Base-by-base conservation (phyloP, 768 basidiomycete genomes). In the Russula abietina region DNA sequence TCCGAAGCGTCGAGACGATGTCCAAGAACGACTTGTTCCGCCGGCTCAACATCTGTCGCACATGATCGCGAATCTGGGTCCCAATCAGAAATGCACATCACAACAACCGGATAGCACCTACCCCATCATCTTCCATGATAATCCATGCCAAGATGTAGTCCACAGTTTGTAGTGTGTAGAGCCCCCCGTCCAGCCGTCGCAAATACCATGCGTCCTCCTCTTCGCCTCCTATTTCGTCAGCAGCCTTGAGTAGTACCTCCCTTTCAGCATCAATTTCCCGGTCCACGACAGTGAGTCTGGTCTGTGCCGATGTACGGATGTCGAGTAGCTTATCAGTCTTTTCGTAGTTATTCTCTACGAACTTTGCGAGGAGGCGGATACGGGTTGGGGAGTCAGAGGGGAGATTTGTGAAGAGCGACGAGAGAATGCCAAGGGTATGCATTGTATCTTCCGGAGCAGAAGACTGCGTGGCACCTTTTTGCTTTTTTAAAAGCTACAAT, bases 91-190 rank as follows among this genome's bases (percentile, higher is more conserved):
- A 22, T 39, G 9, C 17, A 61, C 32, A 22, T 49, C 48, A 11
- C 28, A 32, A 41, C 38, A 61, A 19, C 36, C 24, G 48, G 43
- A 64, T 16, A 63, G 0, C 4, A 74, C 90, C 60, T 76, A 97
- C 97, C 41, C 96, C 97, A 69, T 98, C 96, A 69, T 98, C 96
- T 75, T 99, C 97, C 94, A 98, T 95, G 59, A 85, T 82, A 30
- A 98, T 75, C 97, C 97, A 99, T 6, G 90, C 93, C 43, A 98
- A 75, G 63, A 98, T 89, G 69, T 95, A 98, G 73, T 98, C 96
- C 45, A 93, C 83, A 19, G 87, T 93, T 70, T 98, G 96, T 9
- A 98, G 74, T 1, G 88, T 89, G 71, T 90, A 93, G 49, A 97
- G 74, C 0, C 97, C 97, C 2, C 86, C 85, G 61, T 97, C 93